A percentile compares a stretch with the other conserved stretches of the same genome.
These are phyloP conservation scores for Zoysia japonica DNA, from an alignment of 176 grass and related monocot genomes.

Conservation along the genomic window DNA sequence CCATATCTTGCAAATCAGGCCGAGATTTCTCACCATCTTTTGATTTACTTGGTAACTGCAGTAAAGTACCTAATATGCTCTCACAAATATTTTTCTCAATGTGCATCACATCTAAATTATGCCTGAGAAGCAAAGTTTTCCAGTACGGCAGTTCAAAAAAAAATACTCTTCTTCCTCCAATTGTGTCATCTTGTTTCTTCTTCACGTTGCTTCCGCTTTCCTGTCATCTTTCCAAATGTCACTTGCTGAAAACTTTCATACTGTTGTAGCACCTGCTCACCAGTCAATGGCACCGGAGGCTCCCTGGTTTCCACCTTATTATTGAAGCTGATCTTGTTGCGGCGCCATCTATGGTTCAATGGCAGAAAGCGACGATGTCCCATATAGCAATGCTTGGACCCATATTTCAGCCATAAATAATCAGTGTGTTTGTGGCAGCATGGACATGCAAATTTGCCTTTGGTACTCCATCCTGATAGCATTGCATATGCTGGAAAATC, in stretches of 20 bases:
- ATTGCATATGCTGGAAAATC: constrained; percentile 5
- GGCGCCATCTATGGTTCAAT: background rate
- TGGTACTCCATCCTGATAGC: constrained; percentile 7
- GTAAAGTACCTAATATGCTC: too few relatives aligned
- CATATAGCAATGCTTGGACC: constrained; percentile 4
- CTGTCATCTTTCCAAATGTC: background rate
- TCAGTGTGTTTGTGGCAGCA: constrained; percentile 5
- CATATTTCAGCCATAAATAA: constrained; percentile 3
- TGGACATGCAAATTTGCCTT: constrained; percentile 5
- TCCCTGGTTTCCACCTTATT: background rate
- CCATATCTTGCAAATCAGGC: too few relatives aligned
- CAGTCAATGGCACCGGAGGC: too few relatives aligned
- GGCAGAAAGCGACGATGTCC: background rate
- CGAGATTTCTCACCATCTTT: too few relatives aligned
- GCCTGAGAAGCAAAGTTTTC: constrained; percentile 1
- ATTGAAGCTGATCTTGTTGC: background rate
- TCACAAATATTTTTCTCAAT: constrained; percentile 21
- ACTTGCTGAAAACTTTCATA: too few relatives aligned
- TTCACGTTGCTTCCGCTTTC: background rate
- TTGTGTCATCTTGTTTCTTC: background rate
- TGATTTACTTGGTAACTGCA: too few relatives aligned
- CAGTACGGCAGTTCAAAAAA: background rate
- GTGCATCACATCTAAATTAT: constrained; percentile 26
- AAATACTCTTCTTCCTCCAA: constrained; percentile 19
- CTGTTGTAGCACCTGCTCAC: too few relatives aligned